Evolutionary conservation across 2,329 filamentous ascomycete genomes (phyloP).

Genomic region (Sarocladium brachiariae): DNA sequence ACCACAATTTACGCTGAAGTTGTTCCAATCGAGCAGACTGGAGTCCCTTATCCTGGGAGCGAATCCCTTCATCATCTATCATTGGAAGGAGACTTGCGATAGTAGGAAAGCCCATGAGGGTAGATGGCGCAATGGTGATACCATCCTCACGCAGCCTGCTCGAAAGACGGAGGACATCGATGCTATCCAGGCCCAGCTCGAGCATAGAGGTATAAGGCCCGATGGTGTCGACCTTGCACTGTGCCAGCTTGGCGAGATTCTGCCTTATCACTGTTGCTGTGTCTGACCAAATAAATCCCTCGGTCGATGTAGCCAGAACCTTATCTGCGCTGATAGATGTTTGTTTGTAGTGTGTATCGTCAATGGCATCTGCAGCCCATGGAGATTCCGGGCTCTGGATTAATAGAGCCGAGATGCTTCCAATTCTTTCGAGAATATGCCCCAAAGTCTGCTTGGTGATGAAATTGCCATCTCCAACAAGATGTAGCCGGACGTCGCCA

Average conservation of each 20-base stretch:
- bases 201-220: conserved; percentile 59
- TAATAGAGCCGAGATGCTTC: conserved; percentile 26
- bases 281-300: conserved; percentile 52
- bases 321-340: neutral
- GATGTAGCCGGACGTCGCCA: conserved; percentile 43
- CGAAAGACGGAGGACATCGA: conserved; percentile 81
- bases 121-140: conserved; percentile 60
- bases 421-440: conserved; percentile 29
- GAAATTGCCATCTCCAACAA: conserved; percentile 48
- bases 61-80: neutral
- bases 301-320: neutral
- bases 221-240: conserved; percentile 43
- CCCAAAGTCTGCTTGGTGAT: conserved; percentile 19
- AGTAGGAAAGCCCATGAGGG: conserved; percentile 67
- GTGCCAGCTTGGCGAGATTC: conserved; percentile 58
- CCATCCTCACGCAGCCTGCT: conserved; percentile 58
- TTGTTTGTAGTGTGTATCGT: conserved; percentile 10
- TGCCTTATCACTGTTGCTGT: conserved; percentile 46
- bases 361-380: neutral
- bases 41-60: neutral
- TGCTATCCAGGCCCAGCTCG: conserved; percentile 83
- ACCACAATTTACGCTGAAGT: neutral
- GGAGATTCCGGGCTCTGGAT: neutral
- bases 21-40: neutral
- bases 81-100: conserved; percentile 40